phyloP scores from a whole-genome alignment of 129 eudicot species.

The Flaveria robusta region DNA sequence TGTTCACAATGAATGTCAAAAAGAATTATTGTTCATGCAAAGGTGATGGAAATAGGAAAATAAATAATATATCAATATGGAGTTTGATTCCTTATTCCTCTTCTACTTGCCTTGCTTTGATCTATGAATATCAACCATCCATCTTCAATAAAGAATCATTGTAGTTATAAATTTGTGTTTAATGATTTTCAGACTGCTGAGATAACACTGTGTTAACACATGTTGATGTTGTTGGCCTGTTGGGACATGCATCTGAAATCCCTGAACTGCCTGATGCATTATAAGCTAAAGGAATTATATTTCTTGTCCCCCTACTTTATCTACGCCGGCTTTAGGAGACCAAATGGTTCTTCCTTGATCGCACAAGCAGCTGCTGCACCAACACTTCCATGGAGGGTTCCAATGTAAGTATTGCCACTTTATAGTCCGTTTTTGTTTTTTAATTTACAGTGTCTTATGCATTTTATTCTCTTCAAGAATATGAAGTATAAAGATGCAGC shows the following conservation, averaged over 20 bases:
- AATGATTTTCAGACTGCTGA: conserved; percentile 72
- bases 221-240: conserved; percentile 99
- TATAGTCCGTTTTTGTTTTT: background rate
- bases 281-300: conserved; percentile 77
- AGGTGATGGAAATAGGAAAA: too few species aligned
- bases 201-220: too few species aligned
- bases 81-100: too few species aligned
- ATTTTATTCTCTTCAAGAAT: conserved; percentile 16
- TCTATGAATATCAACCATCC: too few species aligned
- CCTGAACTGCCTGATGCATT: conserved; percentile 98
- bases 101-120: too few species aligned
- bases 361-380: conserved; percentile 99
- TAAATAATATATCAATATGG: too few species aligned
- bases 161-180: background rate
- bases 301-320: conserved; percentile 90
- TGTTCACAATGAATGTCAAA: too few species aligned
- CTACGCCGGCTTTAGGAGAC: conserved; percentile 97
- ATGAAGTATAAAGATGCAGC: too few species aligned
- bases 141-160: background rate
- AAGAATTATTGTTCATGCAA: too few species aligned
- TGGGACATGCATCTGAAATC: conserved; percentile 98
- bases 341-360: conserved; percentile 96
- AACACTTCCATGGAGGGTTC: conserved; percentile 99
- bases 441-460: background rate
- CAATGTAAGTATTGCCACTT: conserved; percentile 55